Evolutionary conservation across 2,329 filamentous ascomycete species (phyloP).

Genomic region (Colletotrichum viniferum): DNA sequence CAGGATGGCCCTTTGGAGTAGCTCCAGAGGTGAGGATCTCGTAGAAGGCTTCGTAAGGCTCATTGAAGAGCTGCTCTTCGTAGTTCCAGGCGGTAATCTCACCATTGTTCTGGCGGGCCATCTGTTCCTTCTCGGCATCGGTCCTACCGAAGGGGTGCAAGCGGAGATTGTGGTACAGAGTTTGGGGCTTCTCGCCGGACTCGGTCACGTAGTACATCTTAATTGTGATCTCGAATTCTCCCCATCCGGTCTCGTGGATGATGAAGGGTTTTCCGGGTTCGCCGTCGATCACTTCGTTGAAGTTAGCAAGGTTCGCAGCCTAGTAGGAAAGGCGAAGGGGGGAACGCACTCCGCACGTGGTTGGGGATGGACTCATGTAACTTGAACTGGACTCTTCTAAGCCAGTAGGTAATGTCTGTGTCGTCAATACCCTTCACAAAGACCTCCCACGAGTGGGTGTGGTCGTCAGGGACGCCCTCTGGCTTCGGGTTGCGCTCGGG

Average conservation of each 20-base stretch:
- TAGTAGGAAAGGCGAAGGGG: not conserved
- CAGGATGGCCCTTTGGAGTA: constrained; percentile 50
- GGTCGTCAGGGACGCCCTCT: constrained; percentile 78
- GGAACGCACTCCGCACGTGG: constrained; percentile 72
- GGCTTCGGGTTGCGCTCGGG: constrained; percentile 80
- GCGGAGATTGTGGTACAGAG: constrained; percentile 90
- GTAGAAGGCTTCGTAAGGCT: constrained; percentile 92
- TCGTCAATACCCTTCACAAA: constrained; percentile 91
- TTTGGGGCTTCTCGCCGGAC: constrained; percentile 90
- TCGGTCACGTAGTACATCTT: constrained; percentile 92
- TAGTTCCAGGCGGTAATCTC: constrained; percentile 81
- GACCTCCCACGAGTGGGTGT: constrained; percentile 96
- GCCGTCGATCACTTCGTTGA: constrained; percentile 67
- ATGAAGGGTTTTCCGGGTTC: constrained; percentile 74
- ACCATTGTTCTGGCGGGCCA: constrained; percentile 56
- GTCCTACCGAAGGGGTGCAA: constrained; percentile 89
- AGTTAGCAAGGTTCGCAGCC: constrained; percentile 19
- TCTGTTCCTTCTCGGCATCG: constrained; percentile 71
- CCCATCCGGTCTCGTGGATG: constrained; percentile 94
- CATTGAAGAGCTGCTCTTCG: constrained; percentile 96
- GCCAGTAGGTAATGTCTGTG: constrained; percentile 92
- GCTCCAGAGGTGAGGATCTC: constrained; percentile 81
- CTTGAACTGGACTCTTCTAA: constrained; percentile 97
- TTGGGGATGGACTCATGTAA: constrained; percentile 97
- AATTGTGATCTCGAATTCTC: constrained; percentile 96